Percentiles rank a stretch among this genome's conserved stretches.
Evolutionary conservation across 2,329 filamentous ascomycete species (phyloP).

Genomic region (Cladosporium sphaerospermum): DNA sequence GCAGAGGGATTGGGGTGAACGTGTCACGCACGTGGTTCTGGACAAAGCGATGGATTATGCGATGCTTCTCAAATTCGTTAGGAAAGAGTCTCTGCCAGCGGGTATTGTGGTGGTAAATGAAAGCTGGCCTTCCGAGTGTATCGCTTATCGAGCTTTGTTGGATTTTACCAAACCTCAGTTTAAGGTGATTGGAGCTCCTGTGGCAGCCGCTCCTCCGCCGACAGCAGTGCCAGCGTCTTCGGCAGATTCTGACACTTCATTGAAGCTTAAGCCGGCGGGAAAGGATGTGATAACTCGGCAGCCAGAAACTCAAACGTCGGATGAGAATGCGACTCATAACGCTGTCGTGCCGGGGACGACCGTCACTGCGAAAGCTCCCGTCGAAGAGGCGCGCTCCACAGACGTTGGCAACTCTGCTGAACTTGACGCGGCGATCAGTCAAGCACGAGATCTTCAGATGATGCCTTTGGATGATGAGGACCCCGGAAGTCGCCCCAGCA

Average conservation of each 20-base stretch:
- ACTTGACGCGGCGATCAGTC: conserved; percentile 58
- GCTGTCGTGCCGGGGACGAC: background rate
- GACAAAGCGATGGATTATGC: conserved; percentile 62
- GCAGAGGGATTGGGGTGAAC: conserved; percentile 49
- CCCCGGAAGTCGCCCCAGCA: conserved; percentile 23
- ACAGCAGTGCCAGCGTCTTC: conserved; percentile 10
- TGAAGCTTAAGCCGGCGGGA: conserved; percentile 46
- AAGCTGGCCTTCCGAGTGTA: conserved; percentile 40
- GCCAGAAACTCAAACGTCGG: conserved; percentile 30
- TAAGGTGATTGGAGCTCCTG: conserved; percentile 33
- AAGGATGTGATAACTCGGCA: conserved; percentile 35
- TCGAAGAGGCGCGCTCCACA: background rate
- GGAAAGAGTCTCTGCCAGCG: conserved; percentile 41
- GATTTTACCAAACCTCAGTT: conserved; percentile 57
- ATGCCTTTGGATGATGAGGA: conserved; percentile 42
- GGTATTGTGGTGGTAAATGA: conserved; percentile 47
- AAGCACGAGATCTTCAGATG: conserved; percentile 55
- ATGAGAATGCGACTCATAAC: background rate
- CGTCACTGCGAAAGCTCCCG: too few species aligned
- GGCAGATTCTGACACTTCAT: conserved; percentile 30
- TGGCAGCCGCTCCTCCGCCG: background rate
- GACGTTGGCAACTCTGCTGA: conserved; percentile 39
- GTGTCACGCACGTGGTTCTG: conserved; percentile 72
- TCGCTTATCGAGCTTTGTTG: conserved; percentile 33
- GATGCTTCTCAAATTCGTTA: conserved; percentile 56